A percentile compares a stretch with the other conserved stretches of the same genome.
Evolutionary conservation across 2,329 filamentous ascomycete species (phyloP).

Genomic region (Penicillium sp.): DNA sequence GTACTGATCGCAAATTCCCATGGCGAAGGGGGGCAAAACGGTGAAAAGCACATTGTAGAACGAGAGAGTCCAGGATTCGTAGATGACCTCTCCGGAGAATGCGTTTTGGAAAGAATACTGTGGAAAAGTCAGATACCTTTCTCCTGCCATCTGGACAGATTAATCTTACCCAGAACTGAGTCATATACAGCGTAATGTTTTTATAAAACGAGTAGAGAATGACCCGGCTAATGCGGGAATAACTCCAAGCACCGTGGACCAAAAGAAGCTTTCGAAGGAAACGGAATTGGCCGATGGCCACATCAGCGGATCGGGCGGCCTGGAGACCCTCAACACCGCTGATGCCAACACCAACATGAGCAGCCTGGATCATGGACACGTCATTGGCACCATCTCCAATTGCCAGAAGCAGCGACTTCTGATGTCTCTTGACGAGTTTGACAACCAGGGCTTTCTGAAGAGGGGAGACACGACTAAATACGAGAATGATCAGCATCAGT

Average conservation of each 20-base stretch:
- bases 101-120: constrained; percentile 97
- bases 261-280: constrained; percentile 90
- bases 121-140: constrained; percentile 28
- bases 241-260: constrained; percentile 96
- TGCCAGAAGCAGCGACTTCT: constrained; percentile 85
- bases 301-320: constrained; percentile 90
- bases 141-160: not conserved
- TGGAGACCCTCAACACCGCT: constrained; percentile 96
- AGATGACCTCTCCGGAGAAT: constrained; percentile 96
- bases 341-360: constrained; percentile 96
- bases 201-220: constrained; percentile 99
- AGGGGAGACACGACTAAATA: constrained; percentile 82
- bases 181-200: constrained; percentile 98
- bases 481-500: not conserved
- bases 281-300: constrained; percentile 92
- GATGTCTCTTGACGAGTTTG: constrained; percentile 93
- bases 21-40: constrained; percentile 83
- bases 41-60: constrained; percentile 99
- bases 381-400: constrained; percentile 98
- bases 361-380: constrained; percentile 99
- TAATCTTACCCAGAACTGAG: constrained; percentile 86
- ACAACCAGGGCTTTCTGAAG: constrained; percentile 96
- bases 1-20: constrained; percentile 97
- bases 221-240: constrained; percentile 93
- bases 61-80: constrained; percentile 98